Evolutionary conservation across 768 basidiomycete species (phyloP).

Genomic region (Mycena pura): DNA sequence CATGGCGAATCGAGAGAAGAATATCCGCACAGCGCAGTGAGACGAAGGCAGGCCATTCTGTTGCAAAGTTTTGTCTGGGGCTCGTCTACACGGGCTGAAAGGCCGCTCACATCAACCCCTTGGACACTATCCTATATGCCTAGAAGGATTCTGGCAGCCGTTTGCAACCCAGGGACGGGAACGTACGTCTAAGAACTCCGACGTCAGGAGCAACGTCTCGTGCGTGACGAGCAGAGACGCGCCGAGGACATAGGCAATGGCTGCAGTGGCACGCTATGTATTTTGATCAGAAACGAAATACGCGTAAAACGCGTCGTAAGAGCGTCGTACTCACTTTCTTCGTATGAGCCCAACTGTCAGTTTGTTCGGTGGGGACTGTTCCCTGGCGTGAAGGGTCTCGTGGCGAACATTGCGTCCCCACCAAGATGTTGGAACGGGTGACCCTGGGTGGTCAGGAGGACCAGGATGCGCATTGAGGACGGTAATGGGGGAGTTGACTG

Average conservation of each 20-base stretch:
- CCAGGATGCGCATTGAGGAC: background rate
- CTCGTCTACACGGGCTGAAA: background rate
- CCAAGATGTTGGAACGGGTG: conserved; percentile 22
- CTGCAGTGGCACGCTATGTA: conserved; percentile 39
- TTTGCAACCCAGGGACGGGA: conserved; percentile 54
- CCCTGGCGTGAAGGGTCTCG: conserved; percentile 19
- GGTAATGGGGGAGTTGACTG: conserved; percentile 13
- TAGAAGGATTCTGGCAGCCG: conserved; percentile 54
- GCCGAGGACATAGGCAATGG: conserved; percentile 42
- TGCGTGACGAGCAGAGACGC: conserved; percentile 42
- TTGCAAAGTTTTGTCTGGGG: conserved; percentile 37
- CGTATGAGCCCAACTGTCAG: conserved; percentile 29
- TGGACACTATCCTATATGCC: conserved; percentile 62
- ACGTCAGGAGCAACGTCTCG: conserved; percentile 42
- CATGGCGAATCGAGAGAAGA: conserved; percentile 59
- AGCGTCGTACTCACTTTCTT: conserved; percentile 19
- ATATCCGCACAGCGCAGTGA: conserved; percentile 64
- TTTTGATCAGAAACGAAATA: background rate
- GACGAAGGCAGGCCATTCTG: conserved; percentile 64
- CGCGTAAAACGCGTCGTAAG: background rate
- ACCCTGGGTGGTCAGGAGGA: conserved; percentile 3
- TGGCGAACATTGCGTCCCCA: conserved; percentile 24
- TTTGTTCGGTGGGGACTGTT: conserved; percentile 33
- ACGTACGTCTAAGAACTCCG: conserved; percentile 46
- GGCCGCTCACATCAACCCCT: conserved; percentile 56